Evolutionary conservation across 2,329 filamentous ascomycete genomes (phyloP).

Genomic region (Colletotrichum sp.): DNA sequence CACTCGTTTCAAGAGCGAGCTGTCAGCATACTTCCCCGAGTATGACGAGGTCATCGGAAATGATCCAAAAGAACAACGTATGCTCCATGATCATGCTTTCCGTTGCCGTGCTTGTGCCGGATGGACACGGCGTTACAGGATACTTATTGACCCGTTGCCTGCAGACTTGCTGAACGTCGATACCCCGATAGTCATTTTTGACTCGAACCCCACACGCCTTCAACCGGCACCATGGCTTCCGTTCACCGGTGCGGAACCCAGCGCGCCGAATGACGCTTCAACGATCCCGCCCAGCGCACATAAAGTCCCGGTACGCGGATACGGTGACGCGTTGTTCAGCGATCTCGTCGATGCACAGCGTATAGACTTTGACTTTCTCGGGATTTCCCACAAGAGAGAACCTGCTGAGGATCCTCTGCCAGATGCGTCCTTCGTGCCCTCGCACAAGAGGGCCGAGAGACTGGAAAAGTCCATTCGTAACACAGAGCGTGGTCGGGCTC

Average conservation of each 20-base stretch:
- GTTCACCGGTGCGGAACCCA: not conserved
- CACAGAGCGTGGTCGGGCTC: constrained; percentile 67
- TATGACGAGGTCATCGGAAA: constrained; percentile 95
- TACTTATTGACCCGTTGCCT: constrained; percentile 10
- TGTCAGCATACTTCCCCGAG: constrained; percentile 89
- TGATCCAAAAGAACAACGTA: constrained; percentile 79
- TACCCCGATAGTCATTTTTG: constrained; percentile 74
- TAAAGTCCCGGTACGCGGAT: constrained; percentile 53
- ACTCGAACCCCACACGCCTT: constrained; percentile 45
- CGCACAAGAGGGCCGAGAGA: constrained; percentile 65
- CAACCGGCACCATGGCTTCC: constrained; percentile 20
- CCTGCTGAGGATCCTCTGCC: constrained; percentile 59
- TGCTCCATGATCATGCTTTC: constrained; percentile 28
- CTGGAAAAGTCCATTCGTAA: constrained; percentile 68
- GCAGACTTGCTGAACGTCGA: constrained; percentile 75
- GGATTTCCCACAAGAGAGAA: constrained; percentile 49
- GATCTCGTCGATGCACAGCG: constrained; percentile 61
- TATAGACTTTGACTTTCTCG: constrained; percentile 61
- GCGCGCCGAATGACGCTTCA: not conserved
- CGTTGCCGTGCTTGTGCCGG: not conserved
- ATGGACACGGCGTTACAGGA: not conserved
- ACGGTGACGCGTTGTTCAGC: constrained; percentile 61
- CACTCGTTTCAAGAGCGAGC: constrained; percentile 86
- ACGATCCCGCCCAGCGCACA: not conserved
- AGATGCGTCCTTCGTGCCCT: constrained; percentile 57